Evolutionary conservation across 2,329 filamentous ascomycete species (phyloP).

Genomic region (Trichophaea hybrida): DNA sequence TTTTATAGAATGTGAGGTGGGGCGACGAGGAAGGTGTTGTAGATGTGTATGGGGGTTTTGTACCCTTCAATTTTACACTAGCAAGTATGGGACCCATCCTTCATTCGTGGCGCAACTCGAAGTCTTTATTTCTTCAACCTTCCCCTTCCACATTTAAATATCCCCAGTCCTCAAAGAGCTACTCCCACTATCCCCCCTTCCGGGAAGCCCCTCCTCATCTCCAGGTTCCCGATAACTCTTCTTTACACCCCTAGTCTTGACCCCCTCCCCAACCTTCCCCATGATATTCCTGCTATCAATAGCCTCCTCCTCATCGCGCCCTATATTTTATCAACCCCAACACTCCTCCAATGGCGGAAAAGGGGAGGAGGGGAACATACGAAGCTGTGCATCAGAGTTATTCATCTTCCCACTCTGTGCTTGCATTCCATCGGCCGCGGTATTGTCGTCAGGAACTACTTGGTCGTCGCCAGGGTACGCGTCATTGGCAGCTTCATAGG

Average conservation of each 20-base stretch:
- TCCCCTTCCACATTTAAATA: not conserved
- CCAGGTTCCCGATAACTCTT: constrained; percentile 11
- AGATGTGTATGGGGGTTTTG: not conserved
- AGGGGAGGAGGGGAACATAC: not conserved
- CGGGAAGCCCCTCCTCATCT: constrained; percentile 10
- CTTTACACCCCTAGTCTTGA: constrained; percentile 1
- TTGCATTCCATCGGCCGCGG: not conserved
- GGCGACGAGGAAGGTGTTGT: too few relatives aligned
- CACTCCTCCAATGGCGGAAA: not conserved
- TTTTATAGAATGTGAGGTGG: too few relatives aligned
- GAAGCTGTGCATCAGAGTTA: constrained; percentile 3
- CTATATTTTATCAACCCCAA: not conserved
- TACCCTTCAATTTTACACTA: not conserved
- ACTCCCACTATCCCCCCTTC: constrained; percentile 4
- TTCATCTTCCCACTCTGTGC: not conserved
- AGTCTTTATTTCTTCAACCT: not conserved
- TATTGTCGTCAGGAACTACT: constrained; percentile 1
- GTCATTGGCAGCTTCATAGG: constrained; percentile 1
- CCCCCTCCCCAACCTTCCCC: not conserved
- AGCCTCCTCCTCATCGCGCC: constrained; percentile 8
- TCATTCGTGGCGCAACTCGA: not conserved
- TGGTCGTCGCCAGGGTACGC: constrained; percentile 1
- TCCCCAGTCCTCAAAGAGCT: not conserved
- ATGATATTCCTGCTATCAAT: constrained; percentile 6
- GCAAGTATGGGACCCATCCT: not conserved